phyloP scores from a whole-genome alignment of 2,329 filamentous ascomycete genomes.

The Microcyclosporella mali region DNA sequence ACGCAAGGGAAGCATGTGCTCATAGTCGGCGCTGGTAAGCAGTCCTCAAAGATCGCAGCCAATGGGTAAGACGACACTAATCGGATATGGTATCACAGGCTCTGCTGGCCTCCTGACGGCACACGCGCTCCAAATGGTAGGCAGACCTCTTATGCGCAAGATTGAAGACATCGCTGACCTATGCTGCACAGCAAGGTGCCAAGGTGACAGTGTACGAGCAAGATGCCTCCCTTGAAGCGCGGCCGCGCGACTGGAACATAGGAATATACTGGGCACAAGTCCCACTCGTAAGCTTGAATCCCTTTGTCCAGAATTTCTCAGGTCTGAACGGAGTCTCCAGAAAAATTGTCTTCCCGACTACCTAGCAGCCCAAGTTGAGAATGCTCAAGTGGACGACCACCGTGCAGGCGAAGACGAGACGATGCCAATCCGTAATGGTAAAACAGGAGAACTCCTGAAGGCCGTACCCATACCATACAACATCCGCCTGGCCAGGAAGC shows the following conservation, averaged over 20 bases:
- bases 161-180: too few relatives aligned
- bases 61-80: background rate
- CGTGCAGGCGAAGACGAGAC: conserved; percentile 12
- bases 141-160: background rate
- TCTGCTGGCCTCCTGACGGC: conserved; percentile 17
- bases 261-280: conserved; percentile 18
- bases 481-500: conserved; percentile 15
- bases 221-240: conserved; percentile 11
- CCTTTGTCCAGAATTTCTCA: background rate
- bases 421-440: conserved; percentile 16
- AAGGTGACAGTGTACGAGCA: conserved; percentile 15
- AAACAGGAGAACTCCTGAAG: conserved; percentile 12
- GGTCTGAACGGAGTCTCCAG: background rate
- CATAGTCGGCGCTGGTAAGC: conserved; percentile 13
- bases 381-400: conserved; percentile 15
- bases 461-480: conserved; percentile 13
- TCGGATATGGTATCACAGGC: conserved; percentile 10
- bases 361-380: conserved; percentile 11
- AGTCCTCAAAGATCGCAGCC: background rate
- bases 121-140: conserved; percentile 15
- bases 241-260: conserved; percentile 16
- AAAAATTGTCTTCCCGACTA: conserved; percentile 15
- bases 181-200: conserved; percentile 9
- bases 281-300: conserved; percentile 7
- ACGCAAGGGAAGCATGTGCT: conserved; percentile 2